These are phyloP conservation scores for Chlorella sorokiniana DNA, from an alignment of 139 green algal genomes.

Conservation along the genomic window DNA sequence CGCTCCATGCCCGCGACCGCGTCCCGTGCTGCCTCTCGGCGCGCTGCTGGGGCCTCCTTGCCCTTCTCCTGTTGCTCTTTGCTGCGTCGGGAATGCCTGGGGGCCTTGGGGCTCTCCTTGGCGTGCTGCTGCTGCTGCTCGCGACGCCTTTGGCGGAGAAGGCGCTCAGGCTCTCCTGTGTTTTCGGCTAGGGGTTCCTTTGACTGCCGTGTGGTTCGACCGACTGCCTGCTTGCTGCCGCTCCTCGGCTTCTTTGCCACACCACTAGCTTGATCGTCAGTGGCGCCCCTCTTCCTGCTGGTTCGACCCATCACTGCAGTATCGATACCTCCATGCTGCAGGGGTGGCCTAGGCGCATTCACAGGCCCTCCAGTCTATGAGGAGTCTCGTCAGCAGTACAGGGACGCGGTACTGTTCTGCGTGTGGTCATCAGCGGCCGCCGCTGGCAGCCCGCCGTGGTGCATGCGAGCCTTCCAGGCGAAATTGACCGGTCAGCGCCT, in stretches of 20 bases:
- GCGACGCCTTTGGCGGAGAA: not conserved
- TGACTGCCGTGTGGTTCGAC: not conserved
- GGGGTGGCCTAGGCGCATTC: too few species aligned
- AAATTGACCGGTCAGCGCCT: too few species aligned
- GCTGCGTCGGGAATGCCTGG: not conserved
- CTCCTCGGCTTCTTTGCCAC: not conserved
- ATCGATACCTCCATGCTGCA: not conserved
- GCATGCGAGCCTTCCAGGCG: too few species aligned
- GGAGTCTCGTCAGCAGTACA: too few species aligned
- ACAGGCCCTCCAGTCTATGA: too few species aligned
- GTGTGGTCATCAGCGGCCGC: too few species aligned
- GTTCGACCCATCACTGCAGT: not conserved
- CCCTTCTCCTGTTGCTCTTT: not conserved
- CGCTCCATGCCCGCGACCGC: not conserved
- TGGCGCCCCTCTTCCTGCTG: not conserved
- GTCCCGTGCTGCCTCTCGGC: not conserved
- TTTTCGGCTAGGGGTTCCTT: not conserved
- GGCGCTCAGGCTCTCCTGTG: not conserved
- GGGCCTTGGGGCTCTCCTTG: not conserved
- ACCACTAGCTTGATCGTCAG: not conserved
- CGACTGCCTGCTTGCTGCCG: not conserved
- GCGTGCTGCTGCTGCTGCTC: not conserved
- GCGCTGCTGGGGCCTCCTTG: not conserved
- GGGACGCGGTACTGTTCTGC: too few species aligned
- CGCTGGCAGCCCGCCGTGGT: too few species aligned